A percentile compares a stretch with the other conserved stretches of the same genome.
phyloP scores from a whole-genome alignment of 192 early-diverging fungal genomes.

The Coemansia sp. region DNA sequence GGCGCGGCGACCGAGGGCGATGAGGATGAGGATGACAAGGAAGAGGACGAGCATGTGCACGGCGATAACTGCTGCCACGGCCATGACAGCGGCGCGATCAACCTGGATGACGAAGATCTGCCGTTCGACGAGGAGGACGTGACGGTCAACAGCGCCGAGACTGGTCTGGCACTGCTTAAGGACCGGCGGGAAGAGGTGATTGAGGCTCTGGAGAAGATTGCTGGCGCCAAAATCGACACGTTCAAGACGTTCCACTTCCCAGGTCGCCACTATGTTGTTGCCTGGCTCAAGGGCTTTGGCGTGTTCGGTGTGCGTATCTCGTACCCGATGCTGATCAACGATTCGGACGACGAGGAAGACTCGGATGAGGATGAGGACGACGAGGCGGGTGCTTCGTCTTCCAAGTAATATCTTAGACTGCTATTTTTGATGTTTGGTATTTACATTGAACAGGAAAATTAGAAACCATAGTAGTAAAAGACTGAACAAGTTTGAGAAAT shows the following conservation, averaged over 20 bases:
- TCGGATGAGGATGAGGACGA: conserved; percentile 33
- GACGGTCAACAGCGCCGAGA: conserved; percentile 19
- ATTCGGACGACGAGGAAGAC: conserved; percentile 21
- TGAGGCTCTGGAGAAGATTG: conserved; percentile 37
- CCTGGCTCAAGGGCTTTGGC: conserved; percentile 52
- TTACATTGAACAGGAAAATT: no score
- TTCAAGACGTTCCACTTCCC: conserved; percentile 56
- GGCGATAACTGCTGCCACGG: conserved; percentile 47
- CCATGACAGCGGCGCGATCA: conserved; percentile 18
- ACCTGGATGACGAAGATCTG: conserved; percentile 33
- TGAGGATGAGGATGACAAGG: conserved; percentile 17
- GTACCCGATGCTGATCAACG: conserved; percentile 48
- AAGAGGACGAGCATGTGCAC: conserved; percentile 46
- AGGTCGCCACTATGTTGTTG: conserved; percentile 54
- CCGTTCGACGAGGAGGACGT: conserved; percentile 49
- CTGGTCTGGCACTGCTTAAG: conserved; percentile 46
- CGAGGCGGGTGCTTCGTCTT: conserved; percentile 8
- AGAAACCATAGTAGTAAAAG: not conserved
- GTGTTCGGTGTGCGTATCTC: conserved; percentile 55
- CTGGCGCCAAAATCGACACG: conserved; percentile 40
- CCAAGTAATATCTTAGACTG: conserved; percentile 5
- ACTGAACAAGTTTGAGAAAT: no score
- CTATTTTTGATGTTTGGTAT: no score
- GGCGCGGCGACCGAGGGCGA: conserved; percentile 18
- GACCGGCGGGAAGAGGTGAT: conserved; percentile 36